Evolutionary conservation across 441 rosid species (phyloP).

Genomic region (Aleurites moluccanus): DNA sequence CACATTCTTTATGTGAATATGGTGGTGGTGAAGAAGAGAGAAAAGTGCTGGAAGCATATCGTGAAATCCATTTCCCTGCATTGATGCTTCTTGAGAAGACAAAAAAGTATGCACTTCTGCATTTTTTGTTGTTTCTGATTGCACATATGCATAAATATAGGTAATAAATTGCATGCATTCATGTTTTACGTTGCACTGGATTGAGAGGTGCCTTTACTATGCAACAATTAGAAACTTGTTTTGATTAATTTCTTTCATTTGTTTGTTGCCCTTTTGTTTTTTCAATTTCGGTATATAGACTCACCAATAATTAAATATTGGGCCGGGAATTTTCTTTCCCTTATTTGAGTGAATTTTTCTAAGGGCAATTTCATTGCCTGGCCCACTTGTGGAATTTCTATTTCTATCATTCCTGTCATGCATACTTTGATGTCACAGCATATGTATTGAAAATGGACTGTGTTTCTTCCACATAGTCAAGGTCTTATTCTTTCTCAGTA

Average conservation of each 20-base stretch:
- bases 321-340: neutral
- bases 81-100: slow-evolving; percentile 59
- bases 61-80: slow-evolving; percentile 88
- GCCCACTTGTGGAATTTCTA: neutral
- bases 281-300: neutral
- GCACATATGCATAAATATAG: neutral
- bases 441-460: neutral
- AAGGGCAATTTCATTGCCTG: neutral
- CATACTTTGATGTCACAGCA: neutral
- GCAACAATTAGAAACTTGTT: neutral
- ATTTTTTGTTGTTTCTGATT: neutral
- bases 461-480: neutral
- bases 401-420: neutral
- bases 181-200: neutral
- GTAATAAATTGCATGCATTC: neutral
- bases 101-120: slow-evolving; percentile 44
- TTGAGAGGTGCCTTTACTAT: neutral
- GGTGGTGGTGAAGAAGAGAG: slow-evolving; percentile 89
- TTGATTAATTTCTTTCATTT: neutral
- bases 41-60: slow-evolving; percentile 71
- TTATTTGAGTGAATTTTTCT: neutral
- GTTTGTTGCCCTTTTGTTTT: neutral
- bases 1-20: slow-evolving; percentile 93
- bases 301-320: neutral
- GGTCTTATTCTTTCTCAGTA: no score